phyloP scores from a whole-genome alignment of 2,329 filamentous ascomycete species.

The Colletotrichum sansevieriae region DNA sequence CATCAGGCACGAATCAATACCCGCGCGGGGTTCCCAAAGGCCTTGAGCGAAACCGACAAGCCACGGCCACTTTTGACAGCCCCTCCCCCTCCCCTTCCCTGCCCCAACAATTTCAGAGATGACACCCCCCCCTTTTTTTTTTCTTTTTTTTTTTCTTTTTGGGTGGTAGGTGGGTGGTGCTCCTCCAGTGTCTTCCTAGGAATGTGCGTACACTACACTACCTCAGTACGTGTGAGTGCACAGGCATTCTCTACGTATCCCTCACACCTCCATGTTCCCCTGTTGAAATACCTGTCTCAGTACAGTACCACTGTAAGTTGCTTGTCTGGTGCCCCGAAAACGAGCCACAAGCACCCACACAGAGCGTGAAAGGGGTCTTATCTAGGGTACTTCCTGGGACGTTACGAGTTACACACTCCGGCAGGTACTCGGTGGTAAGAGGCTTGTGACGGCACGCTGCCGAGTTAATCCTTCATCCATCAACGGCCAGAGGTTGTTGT shows the following conservation, averaged over 20 bases:
- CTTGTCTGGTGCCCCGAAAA: slow-evolving; percentile 11
- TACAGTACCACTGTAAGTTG: too few species aligned
- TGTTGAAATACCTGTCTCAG: too few species aligned
- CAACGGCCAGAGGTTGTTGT: background rate
- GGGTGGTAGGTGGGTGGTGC: too few species aligned
- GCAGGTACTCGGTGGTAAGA: background rate
- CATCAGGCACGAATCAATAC: slow-evolving; percentile 37
- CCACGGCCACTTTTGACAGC: slow-evolving; percentile 5
- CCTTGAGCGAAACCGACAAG: slow-evolving; percentile 28
- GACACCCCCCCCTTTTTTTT: background rate
- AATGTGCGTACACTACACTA: background rate
- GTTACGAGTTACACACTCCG: background rate
- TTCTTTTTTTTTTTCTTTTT: background rate
- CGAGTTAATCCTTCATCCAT: slow-evolving; percentile 7
- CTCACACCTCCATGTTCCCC: too few species aligned
- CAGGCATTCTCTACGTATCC: background rate
- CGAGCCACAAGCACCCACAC: slow-evolving; percentile 23
- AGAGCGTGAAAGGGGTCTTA: background rate
- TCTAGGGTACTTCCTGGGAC: background rate
- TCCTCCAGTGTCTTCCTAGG: background rate
- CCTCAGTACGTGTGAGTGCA: background rate
- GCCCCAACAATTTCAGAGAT: too few species aligned
- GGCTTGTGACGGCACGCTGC: slow-evolving; percentile 17
- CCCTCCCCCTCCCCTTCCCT: background rate
- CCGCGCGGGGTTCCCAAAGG: slow-evolving; percentile 35